These are phyloP conservation scores for Pleurotus giganteus DNA, from an alignment of 768 basidiomycete species.

Conservation along the genomic window DNA sequence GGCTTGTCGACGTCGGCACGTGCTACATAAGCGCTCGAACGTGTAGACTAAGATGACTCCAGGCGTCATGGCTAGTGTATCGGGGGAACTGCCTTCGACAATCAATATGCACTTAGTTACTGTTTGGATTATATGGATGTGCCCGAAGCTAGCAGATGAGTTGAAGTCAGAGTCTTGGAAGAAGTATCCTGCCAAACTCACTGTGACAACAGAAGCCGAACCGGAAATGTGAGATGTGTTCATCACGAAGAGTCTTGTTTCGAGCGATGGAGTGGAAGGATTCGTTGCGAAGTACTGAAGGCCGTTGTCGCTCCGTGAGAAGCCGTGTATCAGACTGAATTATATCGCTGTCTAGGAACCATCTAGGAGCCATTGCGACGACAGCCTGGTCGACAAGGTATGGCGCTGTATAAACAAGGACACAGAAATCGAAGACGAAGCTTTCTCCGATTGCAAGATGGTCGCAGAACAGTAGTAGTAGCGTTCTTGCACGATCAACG, in stretches of 20 bases:
- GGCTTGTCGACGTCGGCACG: too few relatives aligned
- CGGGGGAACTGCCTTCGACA: conserved; percentile 17
- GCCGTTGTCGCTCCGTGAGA: conserved; percentile 15
- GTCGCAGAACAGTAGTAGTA: too few relatives aligned
- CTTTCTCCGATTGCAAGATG: too few relatives aligned
- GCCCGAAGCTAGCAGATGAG: conserved; percentile 9
- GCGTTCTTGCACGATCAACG: too few relatives aligned
- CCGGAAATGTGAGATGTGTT: conserved; percentile 16
- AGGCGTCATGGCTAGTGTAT: conserved; percentile 30
- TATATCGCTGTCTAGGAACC: conserved; percentile 20
- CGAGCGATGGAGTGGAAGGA: conserved; percentile 19
- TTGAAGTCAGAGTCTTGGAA: conserved; percentile 16
- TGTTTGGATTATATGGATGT: conserved; percentile 11
- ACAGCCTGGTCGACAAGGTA: conserved; percentile 11
- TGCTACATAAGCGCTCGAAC: too few relatives aligned
- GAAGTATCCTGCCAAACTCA: conserved; percentile 22
- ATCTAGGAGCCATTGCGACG: conserved; percentile 19
- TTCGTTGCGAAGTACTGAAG: conserved; percentile 29
- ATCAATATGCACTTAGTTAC: conserved; percentile 21
- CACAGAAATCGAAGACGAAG: conserved; percentile 43
- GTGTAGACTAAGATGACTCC: too few relatives aligned
- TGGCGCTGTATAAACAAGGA: conserved; percentile 13
- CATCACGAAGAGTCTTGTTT: conserved; percentile 8
- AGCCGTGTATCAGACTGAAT: conserved; percentile 13
- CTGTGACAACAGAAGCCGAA: conserved; percentile 17